Base-by-base conservation (phyloP, 345 rosid species). In the Aquilaria yunnanensis region DNA sequence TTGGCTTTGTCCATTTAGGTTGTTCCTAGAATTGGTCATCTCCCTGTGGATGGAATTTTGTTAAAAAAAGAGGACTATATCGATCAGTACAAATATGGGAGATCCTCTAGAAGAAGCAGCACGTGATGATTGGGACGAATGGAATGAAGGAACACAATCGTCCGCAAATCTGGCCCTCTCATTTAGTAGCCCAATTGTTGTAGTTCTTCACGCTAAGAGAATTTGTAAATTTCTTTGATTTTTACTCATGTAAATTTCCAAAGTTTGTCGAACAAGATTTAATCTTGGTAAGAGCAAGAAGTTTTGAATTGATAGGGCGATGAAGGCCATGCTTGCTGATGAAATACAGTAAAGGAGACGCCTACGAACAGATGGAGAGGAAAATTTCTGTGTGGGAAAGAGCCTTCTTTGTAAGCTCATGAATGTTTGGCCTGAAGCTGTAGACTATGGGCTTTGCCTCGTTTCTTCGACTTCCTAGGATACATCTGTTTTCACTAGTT, bases 231-330 rank as follows among this genome's bases (percentile, higher is more conserved):
- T 70, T 72, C 73, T 66, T 67, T 64, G 33, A 56, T 65, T 59
- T 51, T 72, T 31, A 57, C 57, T 70, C 47, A 56, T 80, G 85
- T 80, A 77, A 67, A 80, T 78, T 73, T 65, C 51, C 45, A 70
- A 67, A 52, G 61, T 32, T 43, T 69, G 66, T 61, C 66, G 72
- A 69, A 64, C 9, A 11, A 14, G 43, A 55, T 61, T 45, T 23
- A 53, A 37, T 54, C 14, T 46, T 51, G 37, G 1, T 5, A 53
- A 60, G 62, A 55, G 60, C 49, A 59, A 57, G 56, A 67, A 51
- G 72, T 65, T 80, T 67, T 70, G 64, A 51, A 61, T 45, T 47
- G 69, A 6, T 52, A 33, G 71, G 70, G 72, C 54, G 33, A 41
- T 34, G 12, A 61, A 60, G 10, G 56, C 55, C 47, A 23, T 57